Base-by-base conservation (phyloP, 2,329 filamentous ascomycete species). In the Trichoderma sp. region DNA sequence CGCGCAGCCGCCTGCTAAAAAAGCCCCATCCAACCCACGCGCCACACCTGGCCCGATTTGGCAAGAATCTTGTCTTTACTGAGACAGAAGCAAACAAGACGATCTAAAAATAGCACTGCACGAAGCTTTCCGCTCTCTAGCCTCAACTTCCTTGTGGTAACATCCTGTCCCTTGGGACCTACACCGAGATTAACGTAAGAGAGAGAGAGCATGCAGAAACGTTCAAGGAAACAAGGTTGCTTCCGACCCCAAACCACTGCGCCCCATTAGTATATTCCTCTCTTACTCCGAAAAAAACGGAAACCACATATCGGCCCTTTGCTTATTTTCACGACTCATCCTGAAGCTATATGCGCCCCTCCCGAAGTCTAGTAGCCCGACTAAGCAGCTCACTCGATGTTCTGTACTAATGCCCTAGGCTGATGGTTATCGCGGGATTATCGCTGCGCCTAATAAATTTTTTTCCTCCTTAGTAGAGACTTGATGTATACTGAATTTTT, bases 1-100 rank as follows among this genome's bases (percentile, higher is more conserved):
- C 65, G 56, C 65, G 57, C 65, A 68, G 56, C 65, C 65, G 57
- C 65, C 27, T n/a, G 49, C n/a, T 16, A 27, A 40, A 66, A 35
- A 21, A 24, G 35, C 24, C 65, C 43, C 33, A 59, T 13, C 65
- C 65, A 68, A 56, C 65, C 47, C 65, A 61, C 65, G 52, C 33
- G 65, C 47, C 65, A 61, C 43, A 59, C 65, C 57, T 58, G 43
- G 40, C 65, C 56, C 57, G 35, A 68, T 55, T 61, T 43, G 65
- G 65, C 57, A 68, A 68, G 53, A 47, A 43, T n/a, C 19, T 19
- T 43, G 19, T 43, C 40, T 8, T 5, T 40, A 43, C 40, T n/a
- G 40, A n/a, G 40, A 8, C 19, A 43, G 6, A 43, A n/a, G 40
- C 40, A 43, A 43, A 19, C 40, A 43, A n/a, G 4, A 35, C 4